These are phyloP conservation scores for Corrigiola litoralis DNA, from an alignment of 179 eudicot species.

Conservation along the genomic window DNA sequence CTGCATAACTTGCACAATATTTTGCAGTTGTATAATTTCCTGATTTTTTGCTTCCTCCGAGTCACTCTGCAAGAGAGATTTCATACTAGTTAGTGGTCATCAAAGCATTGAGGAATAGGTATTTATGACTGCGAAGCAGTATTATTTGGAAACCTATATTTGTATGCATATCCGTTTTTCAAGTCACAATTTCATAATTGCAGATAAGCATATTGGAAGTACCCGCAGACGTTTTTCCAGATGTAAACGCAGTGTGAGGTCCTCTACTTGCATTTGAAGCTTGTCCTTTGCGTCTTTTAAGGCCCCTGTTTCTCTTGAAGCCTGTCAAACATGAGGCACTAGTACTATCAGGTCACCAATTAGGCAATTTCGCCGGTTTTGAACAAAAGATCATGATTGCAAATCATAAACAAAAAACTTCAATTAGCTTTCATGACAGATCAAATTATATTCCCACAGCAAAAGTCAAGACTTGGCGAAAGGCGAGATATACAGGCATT, in stretches of 20 bases:
- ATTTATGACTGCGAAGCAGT: background rate
- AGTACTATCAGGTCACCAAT: background rate
- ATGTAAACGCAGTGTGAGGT: slow-evolving; percentile 89
- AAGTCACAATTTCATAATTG: slow-evolving; percentile 2
- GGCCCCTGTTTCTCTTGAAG: slow-evolving; percentile 96
- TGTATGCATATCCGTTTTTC: too few species aligned
- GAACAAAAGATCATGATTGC: too few species aligned
- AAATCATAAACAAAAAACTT: too few species aligned
- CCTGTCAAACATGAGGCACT: slow-evolving; percentile 38
- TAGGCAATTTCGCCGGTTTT: too few species aligned
- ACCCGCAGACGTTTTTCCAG: slow-evolving; percentile 94
- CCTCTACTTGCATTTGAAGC: slow-evolving; percentile 92
- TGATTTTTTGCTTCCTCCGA: slow-evolving; percentile 83
- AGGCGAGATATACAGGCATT: background rate
- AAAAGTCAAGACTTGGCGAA: background rate
- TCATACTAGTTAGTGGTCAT: slow-evolving; percentile 7
- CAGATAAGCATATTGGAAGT: slow-evolving; percentile 21
- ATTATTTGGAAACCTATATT: background rate
- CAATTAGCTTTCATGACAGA: background rate
- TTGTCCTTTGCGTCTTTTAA: slow-evolving; percentile 97
- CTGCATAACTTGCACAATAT: slow-evolving; percentile 59
- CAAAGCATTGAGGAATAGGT: background rate
- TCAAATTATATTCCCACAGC: too few species aligned
- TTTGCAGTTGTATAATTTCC: slow-evolving; percentile 68
- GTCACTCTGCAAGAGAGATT: slow-evolving; percentile 58